Evolutionary conservation across 2,329 filamentous ascomycete genomes (phyloP), one percentile per base, ranked within the genome.

Genomic region (Lasiodiplodia sp.): DNA sequence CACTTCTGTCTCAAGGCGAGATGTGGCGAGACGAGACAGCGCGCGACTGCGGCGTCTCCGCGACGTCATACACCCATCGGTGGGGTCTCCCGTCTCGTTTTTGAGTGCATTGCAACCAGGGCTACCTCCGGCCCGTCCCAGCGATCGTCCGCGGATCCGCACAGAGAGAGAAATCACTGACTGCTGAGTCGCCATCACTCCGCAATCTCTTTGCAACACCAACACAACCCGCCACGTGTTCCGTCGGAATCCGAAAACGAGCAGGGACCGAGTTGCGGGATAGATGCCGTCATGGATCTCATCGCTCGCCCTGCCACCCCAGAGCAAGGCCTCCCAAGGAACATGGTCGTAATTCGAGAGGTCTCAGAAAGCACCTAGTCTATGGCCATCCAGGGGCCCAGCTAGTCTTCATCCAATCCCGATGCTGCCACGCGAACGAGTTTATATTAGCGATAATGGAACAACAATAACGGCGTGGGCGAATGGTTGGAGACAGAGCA

Each of bases 131-230:
- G 60, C 47, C 60, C 60, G 60, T 37, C 60, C 60, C 60, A 64
- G 58, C 58, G 60, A 64, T 64, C 60, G 60, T 31, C 60, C 37
- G 60, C 12, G 60, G 60, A 64, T 64, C 60, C 31, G 60, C 60
- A 38, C 47, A 52, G n/a, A 47, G 23, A 25, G 28, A 57, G 55
- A 21, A 28, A 31, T 28, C 51, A 25, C 18, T 25, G 23, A 56
- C 28, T 44, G 10, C 55, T 58, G 55, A 58, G 53, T 56, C 53
- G 28, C 31, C 55, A 21, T 37, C 7, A 21, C 16, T 38, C 16
- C 53, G 12, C 51, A 28, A 52, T 25, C 21, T 52, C 3, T 52
- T 52, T 52, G 49, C 49, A 52, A 25, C 49, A 52, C 21, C 49
- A 23, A 28, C 49, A 28, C 37, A 21, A 2, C n/a, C 11, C 37